These are phyloP conservation scores for Colletotrichum tofieldiae DNA, from an alignment of 2,329 filamentous ascomycete genomes.

Conservation along the genomic window DNA sequence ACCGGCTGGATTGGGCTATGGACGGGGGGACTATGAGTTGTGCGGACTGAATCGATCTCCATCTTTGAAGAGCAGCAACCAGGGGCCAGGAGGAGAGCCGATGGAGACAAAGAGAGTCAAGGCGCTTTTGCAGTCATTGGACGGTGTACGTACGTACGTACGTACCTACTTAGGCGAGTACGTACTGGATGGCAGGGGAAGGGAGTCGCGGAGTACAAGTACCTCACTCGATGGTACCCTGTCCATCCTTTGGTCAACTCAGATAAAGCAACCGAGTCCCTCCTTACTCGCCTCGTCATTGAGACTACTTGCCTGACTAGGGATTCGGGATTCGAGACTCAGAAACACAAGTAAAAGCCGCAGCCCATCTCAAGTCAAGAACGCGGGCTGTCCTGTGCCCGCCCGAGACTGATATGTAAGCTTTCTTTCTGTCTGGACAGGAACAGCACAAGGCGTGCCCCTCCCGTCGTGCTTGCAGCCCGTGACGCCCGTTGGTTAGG, in stretches of 20 bases:
- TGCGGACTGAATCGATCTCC: background rate
- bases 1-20: slow-evolving; percentile 8
- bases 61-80: background rate
- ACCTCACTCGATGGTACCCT: background rate
- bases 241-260: background rate
- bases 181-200: background rate
- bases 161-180: background rate
- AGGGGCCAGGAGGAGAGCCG: background rate
- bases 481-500: background rate
- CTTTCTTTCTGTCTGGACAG: background rate
- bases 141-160: background rate
- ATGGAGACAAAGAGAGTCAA: slow-evolving; percentile 7
- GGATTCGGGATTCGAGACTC: slow-evolving; percentile 8
- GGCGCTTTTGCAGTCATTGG: background rate
- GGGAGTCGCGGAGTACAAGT: background rate
- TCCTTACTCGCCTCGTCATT: background rate
- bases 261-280: background rate
- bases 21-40: background rate
- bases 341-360: background rate
- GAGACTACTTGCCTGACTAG: slow-evolving; percentile 10
- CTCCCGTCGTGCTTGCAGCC: background rate
- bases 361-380: slow-evolving; percentile 1
- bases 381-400: background rate
- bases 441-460: background rate
- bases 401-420: background rate